Conservation (phyloP, 805 yeast genomes). For the Ogataea allantospora region DNA sequence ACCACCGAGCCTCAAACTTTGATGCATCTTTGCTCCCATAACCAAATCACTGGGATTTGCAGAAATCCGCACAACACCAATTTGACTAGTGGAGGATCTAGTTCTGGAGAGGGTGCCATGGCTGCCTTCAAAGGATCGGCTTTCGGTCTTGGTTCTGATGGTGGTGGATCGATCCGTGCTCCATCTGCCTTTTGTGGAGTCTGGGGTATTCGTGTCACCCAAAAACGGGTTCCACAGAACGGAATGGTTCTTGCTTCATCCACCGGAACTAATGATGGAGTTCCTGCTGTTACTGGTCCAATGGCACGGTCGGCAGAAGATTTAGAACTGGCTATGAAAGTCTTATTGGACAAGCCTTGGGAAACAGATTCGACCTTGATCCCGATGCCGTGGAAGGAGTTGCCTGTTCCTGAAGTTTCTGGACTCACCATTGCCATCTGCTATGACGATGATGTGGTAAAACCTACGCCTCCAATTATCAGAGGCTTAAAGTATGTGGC, state of each 20-base stretch:
- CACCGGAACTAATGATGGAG: slow-evolving; percentile 46
- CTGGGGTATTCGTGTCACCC: slow-evolving; percentile 48
- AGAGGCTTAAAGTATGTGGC: slow-evolving; percentile 47
- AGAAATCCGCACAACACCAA: slow-evolving; percentile 3
- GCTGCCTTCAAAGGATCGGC: slow-evolving; percentile 5
- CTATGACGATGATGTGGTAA: slow-evolving; percentile 47
- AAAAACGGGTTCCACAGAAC: slow-evolving; percentile 43
- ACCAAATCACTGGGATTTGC: slow-evolving; percentile 3
- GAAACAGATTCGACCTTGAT: slow-evolving; percentile 44
- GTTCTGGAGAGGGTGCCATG: slow-evolving; percentile 7
- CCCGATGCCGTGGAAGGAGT: slow-evolving; percentile 51
- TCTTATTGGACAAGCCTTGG: slow-evolving; percentile 55
- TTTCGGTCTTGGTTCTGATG: slow-evolving; percentile 4
- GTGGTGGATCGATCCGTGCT: slow-evolving; percentile 6
- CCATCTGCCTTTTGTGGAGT: slow-evolving; percentile 55
- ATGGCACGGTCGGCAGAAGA: slow-evolving; percentile 49
- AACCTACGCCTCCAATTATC: slow-evolving; percentile 48
- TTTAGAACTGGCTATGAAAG: slow-evolving; percentile 46
- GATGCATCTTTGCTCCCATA: slow-evolving; percentile 3
- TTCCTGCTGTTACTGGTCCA: slow-evolving; percentile 46
- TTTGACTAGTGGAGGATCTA: slow-evolving; percentile 3
- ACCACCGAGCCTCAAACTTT: slow-evolving; percentile 3
- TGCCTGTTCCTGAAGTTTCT: slow-evolving; percentile 34
- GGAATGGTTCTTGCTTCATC: slow-evolving; percentile 36
- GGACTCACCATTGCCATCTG: slow-evolving; percentile 46